Evolutionary conservation across 805 yeast species (phyloP).

Genomic region (Hemisphaericaspora nanyangensis): DNA sequence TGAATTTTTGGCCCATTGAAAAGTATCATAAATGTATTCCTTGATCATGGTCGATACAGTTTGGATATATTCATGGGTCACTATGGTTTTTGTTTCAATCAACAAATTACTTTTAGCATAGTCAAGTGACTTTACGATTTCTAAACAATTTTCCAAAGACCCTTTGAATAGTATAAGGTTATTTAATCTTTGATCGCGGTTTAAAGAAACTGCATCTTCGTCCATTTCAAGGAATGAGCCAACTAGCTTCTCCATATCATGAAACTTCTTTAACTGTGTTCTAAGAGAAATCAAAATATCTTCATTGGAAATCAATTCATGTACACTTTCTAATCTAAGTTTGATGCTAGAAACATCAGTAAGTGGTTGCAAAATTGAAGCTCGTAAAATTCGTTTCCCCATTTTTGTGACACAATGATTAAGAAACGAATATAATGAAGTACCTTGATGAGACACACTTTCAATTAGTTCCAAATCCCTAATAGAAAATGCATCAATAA

Average conservation of each 20-base stretch:
- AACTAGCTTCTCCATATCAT: constrained; percentile 22
- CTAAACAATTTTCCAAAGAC: constrained; percentile 15
- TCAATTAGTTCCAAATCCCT: constrained; percentile 36
- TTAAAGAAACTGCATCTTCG: constrained; percentile 1
- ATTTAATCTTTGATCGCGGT: constrained; percentile 36
- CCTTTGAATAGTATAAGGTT: constrained; percentile 38
- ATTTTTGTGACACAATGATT: constrained; percentile 42
- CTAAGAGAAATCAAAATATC: constrained; percentile 4
- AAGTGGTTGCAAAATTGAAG: constrained; percentile 45
- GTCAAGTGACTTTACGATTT: neutral
- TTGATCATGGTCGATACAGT: neutral
- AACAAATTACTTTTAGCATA: constrained; percentile 2
- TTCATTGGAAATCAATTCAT: constrained; percentile 25
- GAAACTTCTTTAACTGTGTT: constrained; percentile 7
- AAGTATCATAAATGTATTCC: constrained; percentile 6
- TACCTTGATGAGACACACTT: constrained; percentile 24
- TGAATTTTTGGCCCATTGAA: constrained; percentile 6
- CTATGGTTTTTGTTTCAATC: constrained; percentile 4
- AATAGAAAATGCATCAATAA: constrained; percentile 38
- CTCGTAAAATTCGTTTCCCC: constrained; percentile 42
- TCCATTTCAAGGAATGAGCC: constrained; percentile 21
- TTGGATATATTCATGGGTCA: constrained; percentile 3
- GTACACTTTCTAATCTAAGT: constrained; percentile 33
- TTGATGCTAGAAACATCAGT: constrained; percentile 33
- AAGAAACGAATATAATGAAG: constrained; percentile 31